Evolutionary conservation across 129 eudicot genomes (phyloP), one percentile per base, ranked within the genome.

Genomic region (Chrysanthemum seticuspe): DNA sequence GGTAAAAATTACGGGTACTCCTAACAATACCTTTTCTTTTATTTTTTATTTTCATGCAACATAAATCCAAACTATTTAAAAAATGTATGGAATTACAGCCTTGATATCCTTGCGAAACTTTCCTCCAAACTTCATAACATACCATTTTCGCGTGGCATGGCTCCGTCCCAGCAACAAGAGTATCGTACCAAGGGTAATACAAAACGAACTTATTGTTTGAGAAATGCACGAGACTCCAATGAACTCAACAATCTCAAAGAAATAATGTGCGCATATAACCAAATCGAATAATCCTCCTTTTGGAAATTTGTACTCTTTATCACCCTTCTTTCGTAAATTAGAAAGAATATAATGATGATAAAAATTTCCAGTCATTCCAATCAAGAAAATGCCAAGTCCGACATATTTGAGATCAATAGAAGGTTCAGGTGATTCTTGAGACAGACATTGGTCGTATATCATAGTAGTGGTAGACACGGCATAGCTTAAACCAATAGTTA

Each of bases 181-280:
- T 14, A 73, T 61, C 12, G 76, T 36, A 12, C 96, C 96, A 2
- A 82, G 1, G 6, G 85, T 63, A n/a, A 66, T 64, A 34, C 79
- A 76, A 25, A 71, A 63, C 15, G 86, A 34, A 62, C 54, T 79
- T 27, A 52, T 29, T 65, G 97, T 85, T 54, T 90, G 96, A 59
- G 85, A 64, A 44, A 90, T 85, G 48, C 75, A 81, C 13, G 81
- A 72, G 14, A 90, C 62, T 8, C 96, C 96, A 10, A 85, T 0
- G 62, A 90, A 87, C 53, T 50, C 83, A 5, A 90, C 8, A 50
- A 87, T 69, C 73, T 90, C 96, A 57, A 90, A 90, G 16, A 85
- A 79, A 72, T 90, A 90, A 62, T 90, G 93, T 21, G 96, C 88
- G 78, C 96, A 90, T 60, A 85, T 85, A n/a, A 90, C 88, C 77